These are phyloP conservation scores for Aspergillus ellipticus DNA, from an alignment of 495 filamentous ascomycete species.

Conservation along the genomic window DNA sequence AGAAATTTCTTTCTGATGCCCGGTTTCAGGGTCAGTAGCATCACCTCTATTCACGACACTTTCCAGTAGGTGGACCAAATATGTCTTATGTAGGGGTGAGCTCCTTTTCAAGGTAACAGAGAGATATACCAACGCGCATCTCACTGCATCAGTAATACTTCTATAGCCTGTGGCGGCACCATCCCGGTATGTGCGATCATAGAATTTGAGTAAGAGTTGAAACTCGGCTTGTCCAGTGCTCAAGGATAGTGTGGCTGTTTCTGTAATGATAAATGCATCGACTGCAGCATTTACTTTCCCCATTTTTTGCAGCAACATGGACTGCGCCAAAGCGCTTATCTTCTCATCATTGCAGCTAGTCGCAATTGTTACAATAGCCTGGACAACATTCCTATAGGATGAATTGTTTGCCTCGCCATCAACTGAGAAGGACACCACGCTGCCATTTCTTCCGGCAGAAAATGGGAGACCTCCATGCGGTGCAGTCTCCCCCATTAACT, in stretches of 20 bases:
- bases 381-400: conserved; percentile 75
- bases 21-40: conserved; percentile 52
- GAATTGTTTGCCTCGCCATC: conserved; percentile 70
- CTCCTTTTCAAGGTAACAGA: conserved; percentile 61
- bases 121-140: conserved; percentile 71
- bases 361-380: conserved; percentile 86
- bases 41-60: conserved; percentile 88
- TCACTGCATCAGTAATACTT: conserved; percentile 27
- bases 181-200: conserved; percentile 67
- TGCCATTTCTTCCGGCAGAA: conserved; percentile 63
- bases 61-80: conserved; percentile 78
- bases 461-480: conserved; percentile 32
- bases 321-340: conserved; percentile 90
- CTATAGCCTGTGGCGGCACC: conserved; percentile 63
- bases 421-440: conserved; percentile 70
- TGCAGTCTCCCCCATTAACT: conserved; percentile 22
- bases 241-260: conserved; percentile 72
- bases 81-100: conserved; percentile 72
- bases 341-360: conserved; percentile 78
- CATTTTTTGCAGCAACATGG: conserved; percentile 92
- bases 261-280: conserved; percentile 78
- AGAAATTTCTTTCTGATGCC: conserved; percentile 67
- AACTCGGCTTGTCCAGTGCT: conserved; percentile 74
- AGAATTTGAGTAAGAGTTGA: conserved; percentile 77
- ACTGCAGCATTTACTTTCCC: conserved; percentile 71